Percentiles rank a stretch among this genome's conserved stretches.
Evolutionary conservation across 1,139 yeast species (phyloP).

Genomic region (Blastobotrys ciferrii): DNA sequence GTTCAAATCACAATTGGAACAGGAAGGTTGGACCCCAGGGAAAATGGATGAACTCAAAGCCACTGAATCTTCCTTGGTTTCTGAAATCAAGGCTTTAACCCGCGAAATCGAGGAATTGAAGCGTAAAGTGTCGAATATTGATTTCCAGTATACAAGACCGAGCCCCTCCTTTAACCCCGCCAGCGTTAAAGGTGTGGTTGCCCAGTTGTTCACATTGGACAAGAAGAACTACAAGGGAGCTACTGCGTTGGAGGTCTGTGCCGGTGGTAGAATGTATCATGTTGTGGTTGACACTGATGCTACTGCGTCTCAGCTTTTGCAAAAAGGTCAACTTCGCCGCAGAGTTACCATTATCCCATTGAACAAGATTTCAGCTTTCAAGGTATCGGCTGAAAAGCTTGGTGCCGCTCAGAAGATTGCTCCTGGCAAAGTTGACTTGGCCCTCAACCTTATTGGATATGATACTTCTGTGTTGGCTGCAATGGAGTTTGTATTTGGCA

Average conservation of each 20-base stretch:
- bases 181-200: constrained; percentile 84
- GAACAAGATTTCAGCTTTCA: constrained; percentile 69
- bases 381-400: constrained; percentile 35
- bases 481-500: constrained; percentile 90
- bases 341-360: constrained; percentile 91
- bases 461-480: constrained; percentile 71
- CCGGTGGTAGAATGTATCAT: constrained; percentile 87
- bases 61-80: constrained; percentile 31
- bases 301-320: constrained; percentile 78
- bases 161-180: constrained; percentile 52
- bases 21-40: constrained; percentile 61
- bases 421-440: constrained; percentile 85
- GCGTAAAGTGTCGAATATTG: constrained; percentile 69
- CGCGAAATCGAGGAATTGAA: constrained; percentile 56
- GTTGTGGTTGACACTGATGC: constrained; percentile 87
- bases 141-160: constrained; percentile 71
- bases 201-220: constrained; percentile 71
- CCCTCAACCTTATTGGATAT: constrained; percentile 74
- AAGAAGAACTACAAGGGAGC: constrained; percentile 62
- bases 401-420: constrained; percentile 62
- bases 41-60: constrained; percentile 47
- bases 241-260: constrained; percentile 87
- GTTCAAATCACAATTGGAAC: constrained; percentile 47
- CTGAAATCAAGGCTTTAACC: constrained; percentile 45
- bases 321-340: constrained; percentile 71